These are phyloP conservation scores for Hyphodiscus hymeniophilus DNA, from an alignment of 495 filamentous ascomycete genomes.

Conservation along the genomic window DNA sequence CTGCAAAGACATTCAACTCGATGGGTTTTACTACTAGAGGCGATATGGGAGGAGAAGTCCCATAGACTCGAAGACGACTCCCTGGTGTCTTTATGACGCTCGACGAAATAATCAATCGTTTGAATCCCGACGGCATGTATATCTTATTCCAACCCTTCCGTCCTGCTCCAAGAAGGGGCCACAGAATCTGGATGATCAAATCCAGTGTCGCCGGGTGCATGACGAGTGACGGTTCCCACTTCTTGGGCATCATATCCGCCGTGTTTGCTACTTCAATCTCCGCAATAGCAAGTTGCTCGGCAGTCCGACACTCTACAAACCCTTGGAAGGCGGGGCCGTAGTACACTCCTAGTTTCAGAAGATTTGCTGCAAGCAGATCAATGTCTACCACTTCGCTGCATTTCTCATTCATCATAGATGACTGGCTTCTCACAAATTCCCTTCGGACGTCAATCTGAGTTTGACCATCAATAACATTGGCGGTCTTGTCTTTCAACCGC, in stretches of 20 bases:
- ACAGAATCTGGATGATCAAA: constrained; percentile 23
- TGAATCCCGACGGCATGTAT: constrained; percentile 37
- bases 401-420: neutral
- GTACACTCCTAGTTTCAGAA: constrained; percentile 9
- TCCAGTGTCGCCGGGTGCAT: constrained; percentile 42
- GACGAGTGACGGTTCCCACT: constrained; percentile 31
- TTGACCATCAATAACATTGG: constrained; percentile 5
- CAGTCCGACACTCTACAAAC: constrained; percentile 13
- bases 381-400: neutral
- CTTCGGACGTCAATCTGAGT: neutral
- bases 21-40: constrained; percentile 23
- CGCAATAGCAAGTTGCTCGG: constrained; percentile 8
- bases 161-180: constrained; percentile 36
- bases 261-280: constrained; percentile 30
- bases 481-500: neutral
- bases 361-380: neutral
- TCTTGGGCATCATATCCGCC: constrained; percentile 30
- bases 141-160: constrained; percentile 30
- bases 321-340: constrained; percentile 21
- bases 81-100: constrained; percentile 23
- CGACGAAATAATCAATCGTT: constrained; percentile 23
- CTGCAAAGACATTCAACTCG: constrained; percentile 30
- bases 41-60: constrained; percentile 24
- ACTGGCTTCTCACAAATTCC: neutral
- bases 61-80: constrained; percentile 26